Percentiles rank a stretch among this genome's conserved stretches.
Conservation (phyloP, 2,329 filamentous ascomycete species). For the Monilinia fructigena region DNA sequence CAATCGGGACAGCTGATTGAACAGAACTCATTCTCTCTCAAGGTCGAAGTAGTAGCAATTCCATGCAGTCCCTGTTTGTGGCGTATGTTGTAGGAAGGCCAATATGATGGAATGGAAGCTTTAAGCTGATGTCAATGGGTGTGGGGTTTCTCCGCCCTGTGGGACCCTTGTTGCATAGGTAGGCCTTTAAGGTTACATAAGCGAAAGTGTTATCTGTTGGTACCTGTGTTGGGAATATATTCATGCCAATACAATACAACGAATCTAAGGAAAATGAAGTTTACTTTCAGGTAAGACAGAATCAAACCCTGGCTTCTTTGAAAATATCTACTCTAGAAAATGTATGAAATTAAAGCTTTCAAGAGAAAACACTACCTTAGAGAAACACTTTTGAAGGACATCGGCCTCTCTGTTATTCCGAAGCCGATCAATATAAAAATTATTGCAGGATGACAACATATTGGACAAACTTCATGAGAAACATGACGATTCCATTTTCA, state of each 20-base stretch:
- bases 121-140: constrained; percentile 12
- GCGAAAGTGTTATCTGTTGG: not conserved
- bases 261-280: not conserved
- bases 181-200: not conserved
- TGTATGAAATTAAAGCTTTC: not conserved
- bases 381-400: not conserved
- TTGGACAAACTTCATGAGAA: not conserved
- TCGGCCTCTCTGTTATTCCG: constrained; percentile 17
- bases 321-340: not conserved
- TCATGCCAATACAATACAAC: not conserved
- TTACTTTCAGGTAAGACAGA: not conserved
- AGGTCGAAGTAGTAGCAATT: constrained; percentile 4
- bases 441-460: not conserved
- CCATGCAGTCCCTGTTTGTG: constrained; percentile 5
- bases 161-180: constrained; percentile 15
- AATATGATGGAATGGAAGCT: constrained; percentile 3
- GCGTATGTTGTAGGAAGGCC: not conserved
- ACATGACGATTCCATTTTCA: not conserved
- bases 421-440: constrained; percentile 16
- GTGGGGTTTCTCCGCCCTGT: constrained; percentile 16
- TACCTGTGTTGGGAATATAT: not conserved
- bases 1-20: constrained; percentile 6
- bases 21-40: constrained; percentile 15
- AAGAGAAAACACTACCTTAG: not conserved
- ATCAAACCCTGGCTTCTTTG: not conserved